Evolutionary conservation across 2,329 filamentous ascomycete genomes (phyloP).

Genomic region (Paecilomyces formosus): DNA sequence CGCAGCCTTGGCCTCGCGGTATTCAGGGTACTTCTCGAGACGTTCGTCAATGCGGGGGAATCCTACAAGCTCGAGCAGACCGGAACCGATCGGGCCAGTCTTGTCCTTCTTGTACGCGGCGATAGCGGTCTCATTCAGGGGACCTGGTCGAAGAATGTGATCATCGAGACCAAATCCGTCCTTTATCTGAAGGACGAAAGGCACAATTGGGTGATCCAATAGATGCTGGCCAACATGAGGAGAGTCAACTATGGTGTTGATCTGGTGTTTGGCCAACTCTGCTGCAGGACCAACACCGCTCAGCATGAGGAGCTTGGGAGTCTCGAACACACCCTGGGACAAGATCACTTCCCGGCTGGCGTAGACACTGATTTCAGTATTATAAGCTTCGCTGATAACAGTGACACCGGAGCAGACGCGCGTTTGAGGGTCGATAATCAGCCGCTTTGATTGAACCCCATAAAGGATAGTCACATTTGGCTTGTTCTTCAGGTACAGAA

Average conservation of each 20-base stretch:
- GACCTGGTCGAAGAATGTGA: constrained; percentile 30
- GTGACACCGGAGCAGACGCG: constrained; percentile 40
- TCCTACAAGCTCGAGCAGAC: constrained; percentile 46
- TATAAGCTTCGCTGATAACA: constrained; percentile 33
- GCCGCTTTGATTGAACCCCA: constrained; percentile 43
- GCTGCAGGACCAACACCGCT: constrained; percentile 39
- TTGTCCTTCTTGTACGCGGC: constrained; percentile 30
- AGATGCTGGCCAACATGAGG: constrained; percentile 24
- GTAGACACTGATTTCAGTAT: constrained; percentile 38
- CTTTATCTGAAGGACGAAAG: constrained; percentile 36
- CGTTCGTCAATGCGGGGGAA: constrained; percentile 53
- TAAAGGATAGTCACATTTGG: constrained; percentile 45
- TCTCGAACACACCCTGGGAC: constrained; percentile 45
- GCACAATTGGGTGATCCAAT: constrained; percentile 33
- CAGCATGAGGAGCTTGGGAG: constrained; percentile 45
- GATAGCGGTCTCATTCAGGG: constrained; percentile 24
- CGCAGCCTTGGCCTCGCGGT: constrained; percentile 34
- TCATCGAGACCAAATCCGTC: constrained; percentile 36
- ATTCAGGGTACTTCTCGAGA: constrained; percentile 43
- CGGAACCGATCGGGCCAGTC: constrained; percentile 35
- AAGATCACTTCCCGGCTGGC: constrained; percentile 45
- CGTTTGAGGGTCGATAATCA: constrained; percentile 44
- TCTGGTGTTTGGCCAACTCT: constrained; percentile 29
- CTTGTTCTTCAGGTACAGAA: constrained; percentile 46
- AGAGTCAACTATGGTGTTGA: constrained; percentile 23